Evolutionary conservation across 176 grass and related monocot genomes (phyloP), one percentile per base, ranked within the genome.

Genomic region (Thinopyrum elongatum): DNA sequence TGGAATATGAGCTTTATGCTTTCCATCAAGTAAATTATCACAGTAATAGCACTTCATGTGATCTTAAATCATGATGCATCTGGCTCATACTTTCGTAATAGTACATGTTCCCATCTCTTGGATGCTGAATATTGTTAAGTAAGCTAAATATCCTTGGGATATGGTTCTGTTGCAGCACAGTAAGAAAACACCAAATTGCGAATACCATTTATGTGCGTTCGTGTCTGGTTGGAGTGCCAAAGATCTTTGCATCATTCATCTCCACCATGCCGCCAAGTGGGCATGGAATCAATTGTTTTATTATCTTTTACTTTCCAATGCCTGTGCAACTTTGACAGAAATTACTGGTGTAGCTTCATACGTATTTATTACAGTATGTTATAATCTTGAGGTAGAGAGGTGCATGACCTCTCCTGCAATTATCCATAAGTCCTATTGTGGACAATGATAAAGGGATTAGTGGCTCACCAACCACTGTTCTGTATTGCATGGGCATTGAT

Each of bases 401-500:
- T 84, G 84, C 80, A 87, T 87, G 35, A 75, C 44, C 57, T 79
- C 25, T 87, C 27, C 68, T 87, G 84, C 67, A 79, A 76, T n/a
- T 58, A 49, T 15, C 66, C 84, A 74, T 84, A 74, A 58, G 67
- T 87, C 80, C 80, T 75, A 27, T 34, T 60, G 44, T 47, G 85
- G 85, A 80, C 69, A 47, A 68, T 84, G 59, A 58, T 80, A 60
- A 83, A 83, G 57, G 84, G 47, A 79, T 66, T 59, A 67, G 80
- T 87, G 84, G 85, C 10, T 79, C 71, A 49, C 53, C 39, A 76
- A 67, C 76, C 65, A 87, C 85, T 80, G 2, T 75, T 67, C 77
- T 90, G 31, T 87, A 61, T 79, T 80, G 89, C 85, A 87, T 76
- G 85, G 89, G 68, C 89, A 91, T 85, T 91, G 85, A 91, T 84